Conservation (phyloP, 352 stramenopile genomes). For the Globisporangium middletonii region DNA sequence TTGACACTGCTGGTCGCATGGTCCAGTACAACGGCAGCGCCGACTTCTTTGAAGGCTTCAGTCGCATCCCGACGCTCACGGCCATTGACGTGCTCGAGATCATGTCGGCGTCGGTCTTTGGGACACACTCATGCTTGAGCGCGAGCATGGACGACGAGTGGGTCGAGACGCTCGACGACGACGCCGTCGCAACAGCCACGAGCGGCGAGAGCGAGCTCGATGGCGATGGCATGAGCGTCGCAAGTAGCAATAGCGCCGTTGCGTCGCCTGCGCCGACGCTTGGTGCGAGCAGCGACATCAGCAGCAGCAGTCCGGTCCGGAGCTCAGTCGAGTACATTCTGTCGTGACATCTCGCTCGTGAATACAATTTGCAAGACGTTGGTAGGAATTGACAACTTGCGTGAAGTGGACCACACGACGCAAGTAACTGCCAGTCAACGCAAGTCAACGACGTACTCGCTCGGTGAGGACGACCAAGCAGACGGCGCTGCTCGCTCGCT, state of each 20-base stretch:
- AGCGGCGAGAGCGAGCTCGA: neutral
- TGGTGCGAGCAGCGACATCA: neutral
- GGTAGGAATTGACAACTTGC: too few relatives aligned
- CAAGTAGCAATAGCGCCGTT: neutral
- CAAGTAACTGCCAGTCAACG: too few relatives aligned
- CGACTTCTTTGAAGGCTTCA: slow-evolving; percentile 7
- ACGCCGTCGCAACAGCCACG: neutral
- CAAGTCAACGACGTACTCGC: too few relatives aligned
- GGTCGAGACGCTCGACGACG: neutral
- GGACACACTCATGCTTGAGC: neutral
- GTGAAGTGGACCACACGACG: too few relatives aligned
- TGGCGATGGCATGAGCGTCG: neutral
- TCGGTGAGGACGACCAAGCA: too few relatives aligned
- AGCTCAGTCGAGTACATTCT: slow-evolving; percentile 1
- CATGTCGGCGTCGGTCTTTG: slow-evolving; percentile 1
- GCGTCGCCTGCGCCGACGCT: neutral
- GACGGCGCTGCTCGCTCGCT: too few relatives aligned
- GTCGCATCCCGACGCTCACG: slow-evolving; percentile 1
- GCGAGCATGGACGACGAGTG: neutral
- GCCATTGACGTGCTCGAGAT: slow-evolving; percentile 4
- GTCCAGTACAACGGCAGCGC: slow-evolving; percentile 6
- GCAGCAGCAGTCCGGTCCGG: neutral
- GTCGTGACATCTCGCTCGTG: neutral
- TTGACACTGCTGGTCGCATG: slow-evolving; percentile 2
- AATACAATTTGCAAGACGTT: too few relatives aligned